Percentiles rank a stretch among this genome's conserved stretches.
Evolutionary conservation across 106 monocot species (phyloP).

Genomic region (Chionographis japonica): DNA sequence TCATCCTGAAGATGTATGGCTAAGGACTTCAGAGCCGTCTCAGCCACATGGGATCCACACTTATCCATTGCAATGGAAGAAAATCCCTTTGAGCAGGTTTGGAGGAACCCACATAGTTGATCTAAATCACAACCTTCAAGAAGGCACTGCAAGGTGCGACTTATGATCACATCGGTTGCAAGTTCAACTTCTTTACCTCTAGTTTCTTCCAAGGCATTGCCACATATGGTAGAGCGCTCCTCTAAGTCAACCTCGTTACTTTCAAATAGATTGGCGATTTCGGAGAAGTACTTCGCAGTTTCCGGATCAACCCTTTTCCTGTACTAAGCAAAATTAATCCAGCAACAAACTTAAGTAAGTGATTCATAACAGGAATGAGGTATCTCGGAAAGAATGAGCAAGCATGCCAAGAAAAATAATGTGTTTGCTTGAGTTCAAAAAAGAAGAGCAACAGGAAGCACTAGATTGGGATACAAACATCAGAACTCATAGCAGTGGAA

Average conservation of each 20-base stretch:
- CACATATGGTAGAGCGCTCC: constrained; percentile 55
- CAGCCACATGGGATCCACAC: constrained; percentile 84
- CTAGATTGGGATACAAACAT: background rate
- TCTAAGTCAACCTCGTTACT: constrained; percentile 65
- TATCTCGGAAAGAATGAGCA: background rate
- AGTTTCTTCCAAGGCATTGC: constrained; percentile 81
- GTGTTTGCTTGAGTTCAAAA: background rate
- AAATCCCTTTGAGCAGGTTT: constrained; percentile 37
- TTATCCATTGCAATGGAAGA: constrained; percentile 64
- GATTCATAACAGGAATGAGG: too few species aligned
- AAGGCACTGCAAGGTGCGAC: constrained; percentile 68
- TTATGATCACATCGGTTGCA: constrained; percentile 70
- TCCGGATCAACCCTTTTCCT: constrained; percentile 89
- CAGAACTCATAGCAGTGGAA: background rate
- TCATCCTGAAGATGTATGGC: constrained; percentile 58
- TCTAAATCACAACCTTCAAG: constrained; percentile 85
- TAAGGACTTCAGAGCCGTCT: constrained; percentile 77
- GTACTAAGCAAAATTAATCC: background rate
- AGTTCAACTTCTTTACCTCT: constrained; percentile 87
- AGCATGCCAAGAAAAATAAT: background rate
- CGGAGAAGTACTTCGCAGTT: constrained; percentile 74
- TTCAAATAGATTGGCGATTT: constrained; percentile 72
- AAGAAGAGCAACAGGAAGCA: background rate
- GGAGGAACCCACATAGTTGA: constrained; percentile 69
- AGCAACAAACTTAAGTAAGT: too few species aligned